Percentiles rank a stretch among this genome's conserved stretches.
Evolutionary conservation across 805 yeast species (phyloP).

Genomic region (Suhomyces emberorum): DNA sequence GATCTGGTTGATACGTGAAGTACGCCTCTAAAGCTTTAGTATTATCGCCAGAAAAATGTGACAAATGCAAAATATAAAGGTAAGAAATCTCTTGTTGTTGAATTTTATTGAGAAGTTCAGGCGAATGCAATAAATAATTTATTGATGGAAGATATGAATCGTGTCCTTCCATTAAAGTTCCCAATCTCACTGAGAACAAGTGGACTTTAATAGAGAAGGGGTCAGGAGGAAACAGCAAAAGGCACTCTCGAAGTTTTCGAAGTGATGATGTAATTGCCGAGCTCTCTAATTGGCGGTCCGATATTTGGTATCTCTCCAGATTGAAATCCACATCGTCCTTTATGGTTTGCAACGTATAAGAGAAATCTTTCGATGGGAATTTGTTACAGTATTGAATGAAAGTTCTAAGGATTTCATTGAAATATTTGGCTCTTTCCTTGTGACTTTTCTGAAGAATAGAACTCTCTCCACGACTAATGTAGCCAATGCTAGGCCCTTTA

Average conservation of each 20-base stretch:
- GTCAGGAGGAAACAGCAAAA: slow-evolving; percentile 36
- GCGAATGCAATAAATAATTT: slow-evolving; percentile 31
- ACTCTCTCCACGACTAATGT: slow-evolving; percentile 61
- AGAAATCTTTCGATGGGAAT: slow-evolving; percentile 13
- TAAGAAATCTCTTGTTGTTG: slow-evolving; percentile 41
- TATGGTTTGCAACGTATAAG: slow-evolving; percentile 8
- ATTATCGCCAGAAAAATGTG: slow-evolving; percentile 37
- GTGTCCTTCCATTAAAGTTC: slow-evolving; percentile 45
- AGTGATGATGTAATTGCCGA: slow-evolving; percentile 29
- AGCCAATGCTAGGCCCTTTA: slow-evolving; percentile 33
- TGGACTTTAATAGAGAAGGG: slow-evolving; percentile 45
- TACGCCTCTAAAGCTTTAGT: slow-evolving; percentile 30
- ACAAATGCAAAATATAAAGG: slow-evolving; percentile 43
- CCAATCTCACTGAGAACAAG: slow-evolving; percentile 44
- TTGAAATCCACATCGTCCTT: slow-evolving; percentile 9
- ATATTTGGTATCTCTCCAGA: too few species aligned
- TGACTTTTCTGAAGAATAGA: slow-evolving; percentile 44
- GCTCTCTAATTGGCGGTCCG: slow-evolving; percentile 9
- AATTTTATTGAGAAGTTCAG: slow-evolving; percentile 31
- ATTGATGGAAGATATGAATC: slow-evolving; percentile 56
- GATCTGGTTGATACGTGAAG: slow-evolving; percentile 19
- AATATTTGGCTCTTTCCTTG: slow-evolving; percentile 39
- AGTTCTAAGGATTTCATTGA: slow-evolving; percentile 32
- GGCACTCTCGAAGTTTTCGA: slow-evolving; percentile 56
- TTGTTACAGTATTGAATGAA: slow-evolving; percentile 28